Evolutionary conservation across 2,329 filamentous ascomycete species (phyloP), one percentile per base, ranked within the genome.

Genomic region (Fulvia fulva): DNA sequence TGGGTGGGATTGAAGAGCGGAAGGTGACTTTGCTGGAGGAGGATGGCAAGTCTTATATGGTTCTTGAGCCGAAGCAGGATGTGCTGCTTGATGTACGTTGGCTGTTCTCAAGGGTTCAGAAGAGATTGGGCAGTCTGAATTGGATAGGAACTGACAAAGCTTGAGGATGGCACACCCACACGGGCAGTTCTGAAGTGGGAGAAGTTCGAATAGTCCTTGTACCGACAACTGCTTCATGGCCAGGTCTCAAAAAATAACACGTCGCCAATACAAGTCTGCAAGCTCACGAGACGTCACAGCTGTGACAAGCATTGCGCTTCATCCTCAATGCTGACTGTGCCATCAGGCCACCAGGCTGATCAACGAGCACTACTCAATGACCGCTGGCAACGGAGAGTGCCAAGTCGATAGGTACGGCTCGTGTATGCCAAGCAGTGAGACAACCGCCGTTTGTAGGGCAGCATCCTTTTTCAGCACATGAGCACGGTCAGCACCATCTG

Each of bases 171-270:
- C 7, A 64, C 32, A 26, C 53, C 53, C 37, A 58, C 61, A 28
- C 55, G 61, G 47, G 65, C 61, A n/a, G 56, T 67, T 9, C 25
- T 67, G 53, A 67, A 65, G 54, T 68, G 67, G 67, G 65, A 67
- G 55, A 65, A 65, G 56, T 64, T 67, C 21, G 65, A 68, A 55
- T 67, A 28, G 45, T 2, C 19, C 7, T 37, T 30, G 30, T 32
- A 22, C 2, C 26, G 16, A 37, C 26, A 16, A n/a, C n/a, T n/a
- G 16, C 37, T 19, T n/a, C 19, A 19, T 7, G 14, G 19, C 3
- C 37, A n/a, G 37, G n/a, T 19, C 8, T 41, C 12, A 16, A n/a
- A 7, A 2, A n/a, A n/a, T 7, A 41, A 3, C 37, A n/a, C 14
- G 19, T n/a, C 37, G 16, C 14, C n/a, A 7, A n/a, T n/a, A 19